These are phyloP conservation scores for Colletotrichum chrysophilum DNA, from an alignment of 2,329 filamentous ascomycete genomes.

Conservation along the genomic window DNA sequence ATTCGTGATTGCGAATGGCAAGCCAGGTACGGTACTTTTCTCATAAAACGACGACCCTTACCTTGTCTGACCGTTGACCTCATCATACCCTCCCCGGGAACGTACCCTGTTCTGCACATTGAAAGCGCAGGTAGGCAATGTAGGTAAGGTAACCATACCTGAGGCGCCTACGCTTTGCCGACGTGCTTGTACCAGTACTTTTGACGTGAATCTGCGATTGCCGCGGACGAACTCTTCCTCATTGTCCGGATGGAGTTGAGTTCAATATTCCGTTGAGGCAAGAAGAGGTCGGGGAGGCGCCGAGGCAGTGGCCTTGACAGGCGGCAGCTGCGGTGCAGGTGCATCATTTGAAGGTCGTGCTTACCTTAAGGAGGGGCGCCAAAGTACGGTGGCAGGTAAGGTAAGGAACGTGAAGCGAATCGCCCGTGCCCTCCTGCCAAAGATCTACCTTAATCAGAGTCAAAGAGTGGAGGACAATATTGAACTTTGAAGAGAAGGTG, in stretches of 20 bases:
- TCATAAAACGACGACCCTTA: background rate
- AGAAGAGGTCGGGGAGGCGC: background rate
- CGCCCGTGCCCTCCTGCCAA: constrained; percentile 8
- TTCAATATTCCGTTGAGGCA: background rate
- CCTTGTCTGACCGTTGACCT: background rate
- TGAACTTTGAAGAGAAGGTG: background rate
- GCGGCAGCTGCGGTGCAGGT: background rate
- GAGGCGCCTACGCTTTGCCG: background rate
- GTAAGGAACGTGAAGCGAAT: background rate
- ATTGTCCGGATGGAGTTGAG: background rate
- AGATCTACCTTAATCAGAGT: background rate
- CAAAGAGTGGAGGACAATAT: too few relatives aligned
- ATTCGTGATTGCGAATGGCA: background rate
- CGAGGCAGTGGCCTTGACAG: background rate
- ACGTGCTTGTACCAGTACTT: background rate
- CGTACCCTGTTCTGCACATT: background rate
- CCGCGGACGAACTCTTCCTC: constrained; percentile 1
- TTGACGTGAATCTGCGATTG: background rate
- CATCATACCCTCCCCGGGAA: too few relatives aligned
- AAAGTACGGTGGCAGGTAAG: background rate
- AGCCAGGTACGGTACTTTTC: background rate
- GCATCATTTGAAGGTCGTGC: background rate
- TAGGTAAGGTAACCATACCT: background rate
- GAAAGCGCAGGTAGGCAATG: background rate
- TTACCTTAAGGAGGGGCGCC: background rate